Percentiles rank a stretch among this genome's conserved stretches.
phyloP scores from a whole-genome alignment of 805 yeast species.

The Zygosaccharomyces kombuchaensis region DNA sequence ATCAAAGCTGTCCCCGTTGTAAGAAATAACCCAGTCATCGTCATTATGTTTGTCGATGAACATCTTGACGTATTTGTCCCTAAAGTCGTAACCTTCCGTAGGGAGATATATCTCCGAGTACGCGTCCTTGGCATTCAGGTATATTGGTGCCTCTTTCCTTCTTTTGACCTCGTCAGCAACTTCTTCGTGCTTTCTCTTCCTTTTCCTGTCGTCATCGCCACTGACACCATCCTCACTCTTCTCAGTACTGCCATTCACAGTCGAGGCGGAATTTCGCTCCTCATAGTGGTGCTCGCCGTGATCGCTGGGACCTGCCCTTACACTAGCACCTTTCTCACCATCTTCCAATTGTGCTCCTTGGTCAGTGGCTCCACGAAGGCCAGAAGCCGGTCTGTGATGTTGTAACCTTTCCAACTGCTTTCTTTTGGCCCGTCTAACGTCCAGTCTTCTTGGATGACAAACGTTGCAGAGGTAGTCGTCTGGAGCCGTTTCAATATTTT shows the following conservation, averaged over 20 bases:
- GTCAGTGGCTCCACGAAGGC: background rate
- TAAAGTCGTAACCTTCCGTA: constrained; percentile 38
- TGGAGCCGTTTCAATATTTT: constrained; percentile 68
- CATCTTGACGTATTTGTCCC: constrained; percentile 39
- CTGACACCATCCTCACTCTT: background rate
- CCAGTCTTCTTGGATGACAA: constrained; percentile 57
- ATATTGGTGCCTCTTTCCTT: constrained; percentile 30
- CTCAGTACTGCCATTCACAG: background rate
- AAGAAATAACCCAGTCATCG: constrained; percentile 34
- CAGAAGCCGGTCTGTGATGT: constrained; percentile 6
- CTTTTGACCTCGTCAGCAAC: constrained; percentile 5
- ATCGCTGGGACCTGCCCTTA: constrained; percentile 6
- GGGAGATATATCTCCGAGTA: constrained; percentile 35
- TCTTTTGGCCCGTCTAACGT: constrained; percentile 41
- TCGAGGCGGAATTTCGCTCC: background rate
- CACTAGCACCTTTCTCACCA: background rate
- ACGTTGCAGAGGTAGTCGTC: constrained; percentile 76
- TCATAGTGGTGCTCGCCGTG: background rate
- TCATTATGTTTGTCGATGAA: constrained; percentile 53
- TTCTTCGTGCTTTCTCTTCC: constrained; percentile 30
- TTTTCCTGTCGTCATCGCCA: constrained; percentile 10
- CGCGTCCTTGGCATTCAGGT: constrained; percentile 36
- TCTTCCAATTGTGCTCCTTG: constrained; percentile 6
- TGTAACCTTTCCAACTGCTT: constrained; percentile 35
- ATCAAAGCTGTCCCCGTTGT: constrained; percentile 17